These are phyloP conservation scores for Zoysia matrella DNA, from an alignment of 202 grass and related monocot genomes.

Conservation along the genomic window DNA sequence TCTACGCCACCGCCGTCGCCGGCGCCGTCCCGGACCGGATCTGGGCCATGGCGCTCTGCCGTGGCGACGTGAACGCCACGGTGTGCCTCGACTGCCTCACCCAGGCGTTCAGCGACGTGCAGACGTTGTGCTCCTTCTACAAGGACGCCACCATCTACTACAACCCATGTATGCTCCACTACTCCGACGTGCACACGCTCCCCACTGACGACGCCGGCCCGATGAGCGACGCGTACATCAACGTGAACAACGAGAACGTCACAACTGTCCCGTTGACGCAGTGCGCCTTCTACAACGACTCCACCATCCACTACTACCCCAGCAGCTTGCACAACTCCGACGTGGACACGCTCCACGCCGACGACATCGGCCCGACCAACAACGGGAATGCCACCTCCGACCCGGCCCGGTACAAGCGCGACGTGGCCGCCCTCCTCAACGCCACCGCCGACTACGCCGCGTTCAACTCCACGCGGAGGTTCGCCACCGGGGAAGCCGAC, in stretches of 20 bases:
- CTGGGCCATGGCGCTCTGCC: conserved; percentile 61
- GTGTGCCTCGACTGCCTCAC: conserved; percentile 47
- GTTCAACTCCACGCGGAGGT: conserved; percentile 38
- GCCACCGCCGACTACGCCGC: conserved; percentile 41
- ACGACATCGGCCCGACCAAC: too few species aligned
- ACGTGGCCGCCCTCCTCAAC: conserved; percentile 41
- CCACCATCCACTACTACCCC: too few species aligned
- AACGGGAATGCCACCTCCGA: conserved; percentile 37
- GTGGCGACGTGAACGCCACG: conserved; percentile 52
- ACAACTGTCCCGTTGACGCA: too few species aligned
- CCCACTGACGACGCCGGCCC: not conserved
- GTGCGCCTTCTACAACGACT: too few species aligned
- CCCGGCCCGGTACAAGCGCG: conserved; percentile 16
- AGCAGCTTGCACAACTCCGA: too few species aligned
- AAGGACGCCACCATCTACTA: conserved; percentile 63
- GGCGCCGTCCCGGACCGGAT: conserved; percentile 52
- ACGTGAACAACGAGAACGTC: too few species aligned
- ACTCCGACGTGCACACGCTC: conserved; percentile 47
- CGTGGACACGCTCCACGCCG: too few species aligned
- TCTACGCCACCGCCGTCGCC: conserved; percentile 44
- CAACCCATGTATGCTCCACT: conserved; percentile 52
- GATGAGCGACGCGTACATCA: not conserved
- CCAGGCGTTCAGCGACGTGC: conserved; percentile 45
- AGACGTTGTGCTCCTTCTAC: conserved; percentile 40
- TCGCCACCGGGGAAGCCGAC: conserved; percentile 42